Conservation (phyloP, 345 rosid species). For the Corymbia maculata region DNA sequence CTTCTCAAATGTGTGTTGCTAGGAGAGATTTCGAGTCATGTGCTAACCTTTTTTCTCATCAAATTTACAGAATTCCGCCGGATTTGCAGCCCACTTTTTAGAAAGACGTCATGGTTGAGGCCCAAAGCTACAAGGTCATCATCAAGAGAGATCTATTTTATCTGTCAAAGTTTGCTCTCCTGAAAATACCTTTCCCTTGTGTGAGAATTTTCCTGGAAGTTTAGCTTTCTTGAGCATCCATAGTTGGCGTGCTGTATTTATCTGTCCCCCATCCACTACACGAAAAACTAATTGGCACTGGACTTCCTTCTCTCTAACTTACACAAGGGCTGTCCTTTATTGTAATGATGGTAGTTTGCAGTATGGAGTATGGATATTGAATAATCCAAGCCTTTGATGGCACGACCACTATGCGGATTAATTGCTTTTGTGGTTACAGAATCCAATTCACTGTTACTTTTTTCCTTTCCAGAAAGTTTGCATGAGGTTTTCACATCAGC, state of each 20-base stretch:
- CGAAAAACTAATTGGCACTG: not conserved
- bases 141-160: constrained; percentile 87
- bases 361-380: not conserved
- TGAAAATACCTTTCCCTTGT: not conserved
- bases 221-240: not conserved
- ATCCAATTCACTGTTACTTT: not conserved
- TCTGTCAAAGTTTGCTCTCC: constrained; percentile 54
- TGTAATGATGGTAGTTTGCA: not conserved
- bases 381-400: not conserved
- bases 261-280: not conserved
- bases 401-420: not conserved
- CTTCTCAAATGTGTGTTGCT: not conserved
- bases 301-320: not conserved
- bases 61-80: constrained; percentile 43
- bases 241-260: not conserved
- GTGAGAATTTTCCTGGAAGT: not conserved
- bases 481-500: not conserved
- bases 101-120: constrained; percentile 82
- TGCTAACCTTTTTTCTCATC: not conserved
- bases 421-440: not conserved
- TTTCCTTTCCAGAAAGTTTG: not conserved
- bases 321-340: not conserved
- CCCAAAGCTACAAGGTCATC: constrained; percentile 95
- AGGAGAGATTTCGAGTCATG: not conserved
- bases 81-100: constrained; percentile 73